Base-by-base conservation (phyloP, 2,329 filamentous ascomycete species). In the Paecilomyces variotii region DNA sequence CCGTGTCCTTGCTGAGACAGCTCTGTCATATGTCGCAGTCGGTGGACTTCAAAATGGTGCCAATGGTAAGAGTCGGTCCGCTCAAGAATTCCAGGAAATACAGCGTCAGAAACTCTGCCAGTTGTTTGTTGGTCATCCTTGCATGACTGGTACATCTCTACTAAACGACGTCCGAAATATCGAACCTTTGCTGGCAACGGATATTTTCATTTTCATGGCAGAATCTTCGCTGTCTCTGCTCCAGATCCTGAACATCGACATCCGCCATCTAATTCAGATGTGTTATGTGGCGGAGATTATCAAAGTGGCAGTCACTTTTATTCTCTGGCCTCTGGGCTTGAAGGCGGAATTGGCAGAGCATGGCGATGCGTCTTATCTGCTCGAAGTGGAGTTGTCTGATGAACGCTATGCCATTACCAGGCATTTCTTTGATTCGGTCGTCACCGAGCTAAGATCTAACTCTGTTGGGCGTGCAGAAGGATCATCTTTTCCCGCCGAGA, bases 271-370 rank as follows among this genome's bases (percentile, higher is more conserved):
- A 56, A 75, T 97, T 55, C 86, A 88, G 39, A 79, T 97, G 53
- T 97, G 91, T 75, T 97, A 96, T 70, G 81, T 96, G 57, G 90
- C 90, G 2, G 94, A 99, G 74, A 85, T 99, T 59, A 85, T 95
- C 60, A 95, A 96, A 75, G 86, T 91, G 4, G 82, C 91, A 14
- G 70, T 85, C 12, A 79, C 82, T 6, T 84, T 83, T 67, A 74
- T 76, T 39, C 64, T 76, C 25, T 73, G 73, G 60, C 72, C 75
- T 4, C 58, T 71, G 3, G 73, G 68, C 0, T 60, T 77, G 54
- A 72, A 71, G 59, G 69, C 72, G 55, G 72, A 72, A 56, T 56
- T 74, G 32, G 63, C 65, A 4, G 62, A 64, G 10, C 64, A 72
- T 27, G 67, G 65, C 14, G 69, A 71, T 51, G 67, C 65, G 1